phyloP scores from a whole-genome alignment of 2,329 filamentous ascomycete genomes.

The Xylaria hypoxylon region DNA sequence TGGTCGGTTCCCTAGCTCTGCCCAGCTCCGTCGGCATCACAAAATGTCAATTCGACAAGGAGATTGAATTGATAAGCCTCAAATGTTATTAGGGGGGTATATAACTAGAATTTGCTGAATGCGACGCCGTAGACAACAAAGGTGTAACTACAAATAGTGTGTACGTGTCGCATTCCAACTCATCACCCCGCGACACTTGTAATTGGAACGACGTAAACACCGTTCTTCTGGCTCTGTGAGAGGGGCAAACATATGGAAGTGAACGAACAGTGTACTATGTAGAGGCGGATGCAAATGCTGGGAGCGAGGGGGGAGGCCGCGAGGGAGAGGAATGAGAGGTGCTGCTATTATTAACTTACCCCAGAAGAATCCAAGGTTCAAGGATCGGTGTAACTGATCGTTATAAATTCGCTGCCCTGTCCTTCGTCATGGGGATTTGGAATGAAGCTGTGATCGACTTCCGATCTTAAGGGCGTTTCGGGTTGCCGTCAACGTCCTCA shows the following conservation, averaged over 20 bases:
- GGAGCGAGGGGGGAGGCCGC: not conserved
- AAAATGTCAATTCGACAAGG: conserved; percentile 17
- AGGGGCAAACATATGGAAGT: conserved; percentile 14
- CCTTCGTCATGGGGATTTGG: conserved; percentile 16
- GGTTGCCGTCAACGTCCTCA: conserved; percentile 23
- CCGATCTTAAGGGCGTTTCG: conserved; percentile 18
- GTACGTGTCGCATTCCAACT: conserved; percentile 17
- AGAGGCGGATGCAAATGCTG: not conserved
- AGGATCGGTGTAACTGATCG: conserved; percentile 14
- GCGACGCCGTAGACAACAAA: conserved; percentile 13
- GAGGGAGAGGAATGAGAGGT: conserved; percentile 4
- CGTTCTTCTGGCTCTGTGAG: conserved; percentile 12
- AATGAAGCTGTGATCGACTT: conserved; percentile 23
- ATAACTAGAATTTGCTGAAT: conserved; percentile 10
- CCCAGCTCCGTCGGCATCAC: conserved; percentile 18
- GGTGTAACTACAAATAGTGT: conserved; percentile 10
- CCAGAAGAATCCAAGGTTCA: conserved; percentile 7
- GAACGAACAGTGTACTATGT: conserved; percentile 3
- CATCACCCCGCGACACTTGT: conserved; percentile 14
- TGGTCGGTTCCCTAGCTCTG: conserved; percentile 15
- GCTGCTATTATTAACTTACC: conserved; percentile 32
- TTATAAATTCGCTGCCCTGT: conserved; percentile 7
- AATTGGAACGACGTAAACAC: conserved; percentile 14
- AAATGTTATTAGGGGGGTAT: not conserved
- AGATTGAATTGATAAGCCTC: not conserved